Percentiles rank a stretch among this genome's conserved stretches.
Evolutionary conservation across 2,329 filamentous ascomycete species (phyloP).

Genomic region (Kalaharituber pfeilii): DNA sequence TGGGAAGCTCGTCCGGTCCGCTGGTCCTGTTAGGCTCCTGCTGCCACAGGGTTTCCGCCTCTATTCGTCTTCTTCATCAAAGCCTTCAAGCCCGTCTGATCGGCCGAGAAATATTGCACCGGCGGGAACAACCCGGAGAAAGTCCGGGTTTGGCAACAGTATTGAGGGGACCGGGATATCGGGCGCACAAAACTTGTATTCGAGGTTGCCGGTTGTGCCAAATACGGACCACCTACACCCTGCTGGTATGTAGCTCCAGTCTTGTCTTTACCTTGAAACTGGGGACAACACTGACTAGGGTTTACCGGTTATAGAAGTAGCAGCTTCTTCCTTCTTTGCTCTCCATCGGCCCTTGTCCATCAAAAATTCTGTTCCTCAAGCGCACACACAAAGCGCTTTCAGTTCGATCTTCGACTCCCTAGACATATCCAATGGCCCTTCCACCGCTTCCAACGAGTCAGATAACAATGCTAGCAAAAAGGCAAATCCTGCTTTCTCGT

Average conservation of each 20-base stretch:
- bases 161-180: neutral
- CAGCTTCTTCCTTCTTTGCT: constrained; percentile 84
- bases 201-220: constrained; percentile 13
- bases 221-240: constrained; percentile 18
- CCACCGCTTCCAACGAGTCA: neutral
- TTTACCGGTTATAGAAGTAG: constrained; percentile 45
- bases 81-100: constrained; percentile 13
- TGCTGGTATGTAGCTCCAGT: constrained; percentile 8
- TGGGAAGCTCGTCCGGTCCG: no score
- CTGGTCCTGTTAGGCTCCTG: neutral
- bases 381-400: constrained; percentile 57
- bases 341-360: constrained; percentile 88
- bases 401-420: constrained; percentile 58
- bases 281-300: no score
- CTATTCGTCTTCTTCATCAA: constrained; percentile 10
- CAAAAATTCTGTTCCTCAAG: constrained; percentile 58
- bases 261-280: neutral
- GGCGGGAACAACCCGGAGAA: neutral
- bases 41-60: constrained; percentile 3
- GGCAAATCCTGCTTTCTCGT: no score
- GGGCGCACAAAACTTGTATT: neutral
- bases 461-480: no score
- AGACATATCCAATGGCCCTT: constrained; percentile 32
- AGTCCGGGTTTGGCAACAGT: neutral
- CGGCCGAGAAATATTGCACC: constrained; percentile 4